Evolutionary conservation across 1,139 yeast species (phyloP), one percentile per base, ranked within the genome.

Genomic region (Insectozyma bohioensis): DNA sequence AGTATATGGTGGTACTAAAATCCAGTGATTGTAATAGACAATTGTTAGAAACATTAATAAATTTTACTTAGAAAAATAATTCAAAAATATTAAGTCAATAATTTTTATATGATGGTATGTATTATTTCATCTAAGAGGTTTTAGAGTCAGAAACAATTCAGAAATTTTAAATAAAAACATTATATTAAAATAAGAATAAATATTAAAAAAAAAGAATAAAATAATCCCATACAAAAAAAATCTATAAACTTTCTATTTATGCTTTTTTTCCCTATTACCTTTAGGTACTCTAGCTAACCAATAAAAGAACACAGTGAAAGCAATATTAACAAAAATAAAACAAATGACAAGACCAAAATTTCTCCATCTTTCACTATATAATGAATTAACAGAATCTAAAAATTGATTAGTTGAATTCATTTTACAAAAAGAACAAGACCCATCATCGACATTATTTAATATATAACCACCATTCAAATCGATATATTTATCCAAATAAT

Each of bases 241-340:
- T 6, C 10, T 19, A 9, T 19, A 19, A 19, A 8, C 11, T 5
- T 21, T 24, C 27, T 23, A 15, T 23, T 23, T 29, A n/a, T 20
- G 18, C 44, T 26, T 61, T 58, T 47, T 39, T 25, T 36, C 37
- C 32, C 43, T 40, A 8, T 33, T 38, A 37, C 56, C 61, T 80
- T 63, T 67, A 41, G 95, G 95, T 38, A 85, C 95, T 65, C 95
- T 78, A 8, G 79, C 78, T 31, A 81, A 57, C 81, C 85, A 85
- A 61, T 84, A 85, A 36, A 84, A 60, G 51, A 72, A 54, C 13
- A 81, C 52, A 8, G 84, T 73, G 18, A 64, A 64, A 22, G 56
- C 38, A 24, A 75, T 60, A 52, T 85, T 80, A 54, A 84, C 65
- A 25, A 58, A 58, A 43, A 78, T 75, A 51, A 56, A 61, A 4